Evolutionary conservation across 1,139 yeast species (phyloP).

Genomic region (Scheffersomyces cryptocercus): DNA sequence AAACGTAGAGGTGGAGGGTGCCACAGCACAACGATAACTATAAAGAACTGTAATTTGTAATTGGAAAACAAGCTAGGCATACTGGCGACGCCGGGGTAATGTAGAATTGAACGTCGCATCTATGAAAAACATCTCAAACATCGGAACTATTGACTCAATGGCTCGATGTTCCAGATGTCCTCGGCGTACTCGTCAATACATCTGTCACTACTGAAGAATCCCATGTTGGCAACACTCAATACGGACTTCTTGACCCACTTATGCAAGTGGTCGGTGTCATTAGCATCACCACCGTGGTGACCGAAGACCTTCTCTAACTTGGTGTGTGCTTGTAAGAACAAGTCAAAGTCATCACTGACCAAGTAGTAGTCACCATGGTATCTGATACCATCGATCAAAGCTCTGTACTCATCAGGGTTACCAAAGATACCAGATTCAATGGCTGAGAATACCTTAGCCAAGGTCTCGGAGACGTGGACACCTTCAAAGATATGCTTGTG

Average conservation of each 20-base stretch:
- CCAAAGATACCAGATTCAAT: conserved; percentile 76
- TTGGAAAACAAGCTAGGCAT: neutral
- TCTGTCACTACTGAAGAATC: conserved; percentile 88
- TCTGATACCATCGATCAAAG: conserved; percentile 68
- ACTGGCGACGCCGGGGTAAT: neutral
- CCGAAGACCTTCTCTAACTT: conserved; percentile 74
- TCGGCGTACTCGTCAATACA: conserved; percentile 93
- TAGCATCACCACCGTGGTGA: conserved; percentile 42
- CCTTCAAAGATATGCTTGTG: conserved; percentile 68
- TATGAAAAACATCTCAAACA: neutral
- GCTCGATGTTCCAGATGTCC: conserved; percentile 89
- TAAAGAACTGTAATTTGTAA: neutral
- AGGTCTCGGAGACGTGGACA: conserved; percentile 54
- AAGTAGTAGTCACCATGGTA: conserved; percentile 83
- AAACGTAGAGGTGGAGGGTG: neutral
- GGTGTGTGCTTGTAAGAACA: conserved; percentile 78
- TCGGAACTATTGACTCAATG: conserved; percentile 36
- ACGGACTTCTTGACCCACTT: conserved; percentile 79
- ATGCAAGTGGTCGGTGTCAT: conserved; percentile 54
- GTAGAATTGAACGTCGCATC: too few relatives aligned
- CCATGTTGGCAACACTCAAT: conserved; percentile 86
- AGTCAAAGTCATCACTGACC: conserved; percentile 85
- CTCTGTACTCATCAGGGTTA: conserved; percentile 62
- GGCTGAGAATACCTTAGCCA: conserved; percentile 63
- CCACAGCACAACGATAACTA: too few relatives aligned